These are phyloP conservation scores for Mycosphaerella arachidis DNA, from an alignment of 2,329 filamentous ascomycete genomes.

Conservation along the genomic window DNA sequence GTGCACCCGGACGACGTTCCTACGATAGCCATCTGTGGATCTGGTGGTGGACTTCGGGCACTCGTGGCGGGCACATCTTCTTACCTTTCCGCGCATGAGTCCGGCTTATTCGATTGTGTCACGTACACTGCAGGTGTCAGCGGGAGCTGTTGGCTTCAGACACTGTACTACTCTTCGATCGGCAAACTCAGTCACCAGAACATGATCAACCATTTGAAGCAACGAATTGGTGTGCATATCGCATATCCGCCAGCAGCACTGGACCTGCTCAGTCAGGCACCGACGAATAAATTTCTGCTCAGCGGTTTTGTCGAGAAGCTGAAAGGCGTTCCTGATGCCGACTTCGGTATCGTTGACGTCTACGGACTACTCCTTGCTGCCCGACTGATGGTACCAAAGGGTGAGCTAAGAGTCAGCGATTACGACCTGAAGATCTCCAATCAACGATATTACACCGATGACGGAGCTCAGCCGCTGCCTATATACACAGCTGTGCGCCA, in stretches of 20 bases:
- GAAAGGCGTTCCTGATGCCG: constrained; percentile 71
- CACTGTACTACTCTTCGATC: constrained; percentile 79
- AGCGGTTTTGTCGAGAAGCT: constrained; percentile 88
- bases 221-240: constrained; percentile 79
- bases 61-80: constrained; percentile 88
- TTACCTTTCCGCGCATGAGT: constrained; percentile 75
- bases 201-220: constrained; percentile 80
- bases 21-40: constrained; percentile 88
- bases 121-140: constrained; percentile 96
- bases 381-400: constrained; percentile 77
- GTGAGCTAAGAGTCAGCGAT: constrained; percentile 71
- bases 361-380: constrained; percentile 85
- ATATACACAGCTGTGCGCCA: constrained; percentile 96
- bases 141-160: constrained; percentile 92
- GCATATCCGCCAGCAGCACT: constrained; percentile 86
- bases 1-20: constrained; percentile 93
- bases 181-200: constrained; percentile 61
- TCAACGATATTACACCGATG: constrained; percentile 69
- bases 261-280: constrained; percentile 73
- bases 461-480: constrained; percentile 78
- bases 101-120: constrained; percentile 85
- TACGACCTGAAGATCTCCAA: constrained; percentile 87
- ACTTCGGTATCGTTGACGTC: constrained; percentile 87
- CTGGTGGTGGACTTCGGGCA: constrained; percentile 83
- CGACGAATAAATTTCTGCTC: constrained; percentile 88